These are phyloP conservation scores for Wickerhamomyces mucosus DNA, from an alignment of 805 yeast genomes.

Conservation along the genomic window DNA sequence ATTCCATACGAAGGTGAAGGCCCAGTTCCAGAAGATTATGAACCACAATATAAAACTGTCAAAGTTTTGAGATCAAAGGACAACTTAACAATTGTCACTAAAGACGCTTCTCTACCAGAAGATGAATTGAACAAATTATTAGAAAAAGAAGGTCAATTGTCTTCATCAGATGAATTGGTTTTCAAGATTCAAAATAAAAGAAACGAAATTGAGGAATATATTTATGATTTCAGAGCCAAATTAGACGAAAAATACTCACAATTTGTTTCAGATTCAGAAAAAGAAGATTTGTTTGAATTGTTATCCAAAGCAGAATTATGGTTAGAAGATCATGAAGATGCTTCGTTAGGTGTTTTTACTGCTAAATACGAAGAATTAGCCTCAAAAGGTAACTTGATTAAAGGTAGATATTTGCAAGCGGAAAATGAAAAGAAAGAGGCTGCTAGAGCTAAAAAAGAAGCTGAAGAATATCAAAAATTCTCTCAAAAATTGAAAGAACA, in stretches of 20 bases:
- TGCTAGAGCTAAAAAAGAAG: slow-evolving; percentile 77
- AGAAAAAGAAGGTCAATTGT: slow-evolving; percentile 80
- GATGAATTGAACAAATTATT: slow-evolving; percentile 47
- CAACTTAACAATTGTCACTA: slow-evolving; percentile 53
- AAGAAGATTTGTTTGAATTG: slow-evolving; percentile 62
- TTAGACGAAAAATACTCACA: slow-evolving; percentile 83
- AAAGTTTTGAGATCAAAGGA: slow-evolving; percentile 91
- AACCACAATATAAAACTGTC: slow-evolving; percentile 82
- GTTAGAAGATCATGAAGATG: slow-evolving; percentile 97
- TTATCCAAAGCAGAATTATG: slow-evolving; percentile 90
- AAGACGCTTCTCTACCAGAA: slow-evolving; percentile 54
- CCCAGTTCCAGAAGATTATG: slow-evolving; percentile 73
- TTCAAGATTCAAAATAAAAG: slow-evolving; percentile 98
- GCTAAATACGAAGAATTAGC: slow-evolving; percentile 98
- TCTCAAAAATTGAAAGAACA: slow-evolving; percentile 24
- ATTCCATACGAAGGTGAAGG: slow-evolving; percentile 57
- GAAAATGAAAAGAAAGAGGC: slow-evolving; percentile 94
- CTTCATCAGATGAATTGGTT: slow-evolving; percentile 88
- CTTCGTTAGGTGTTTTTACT: slow-evolving; percentile 92
- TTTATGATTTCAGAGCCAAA: slow-evolving; percentile 94
- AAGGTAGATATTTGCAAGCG: slow-evolving; percentile 89
- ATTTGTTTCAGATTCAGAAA: slow-evolving; percentile 89
- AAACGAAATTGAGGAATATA: slow-evolving; percentile 97
- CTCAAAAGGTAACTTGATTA: slow-evolving; percentile 86
- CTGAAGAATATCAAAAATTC: slow-evolving; percentile 45